Percentiles rank a stretch among this genome's conserved stretches.
Conservation (phyloP, 2,329 filamentous ascomycete species). For the Colletotrichum sp. region DNA sequence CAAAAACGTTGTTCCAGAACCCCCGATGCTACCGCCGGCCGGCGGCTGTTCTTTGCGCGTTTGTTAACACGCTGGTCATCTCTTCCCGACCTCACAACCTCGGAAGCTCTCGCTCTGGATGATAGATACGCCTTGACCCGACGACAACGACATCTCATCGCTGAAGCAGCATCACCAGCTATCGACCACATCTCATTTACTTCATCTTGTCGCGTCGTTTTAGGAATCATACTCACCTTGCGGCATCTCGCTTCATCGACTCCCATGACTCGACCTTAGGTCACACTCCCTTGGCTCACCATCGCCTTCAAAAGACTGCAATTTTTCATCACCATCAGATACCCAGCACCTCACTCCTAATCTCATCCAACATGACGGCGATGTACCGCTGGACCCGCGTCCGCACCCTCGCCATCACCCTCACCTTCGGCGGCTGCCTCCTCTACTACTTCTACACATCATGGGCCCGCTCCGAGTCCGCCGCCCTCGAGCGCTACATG, state of each 20-base stretch:
- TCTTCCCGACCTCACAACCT: not conserved
- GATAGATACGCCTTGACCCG: not conserved
- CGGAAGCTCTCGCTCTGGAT: not conserved
- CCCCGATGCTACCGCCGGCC: not conserved
- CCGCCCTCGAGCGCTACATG: constrained; percentile 35
- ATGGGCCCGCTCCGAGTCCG: not conserved
- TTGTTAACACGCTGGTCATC: not conserved
- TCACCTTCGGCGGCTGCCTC: not conserved
- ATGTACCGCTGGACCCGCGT: constrained; percentile 13
- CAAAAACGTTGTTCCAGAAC: not conserved
- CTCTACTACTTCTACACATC: constrained; percentile 1
- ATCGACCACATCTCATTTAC: not conserved
- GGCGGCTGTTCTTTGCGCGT: not conserved
- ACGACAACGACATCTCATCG: not conserved
- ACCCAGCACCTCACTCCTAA: not conserved
- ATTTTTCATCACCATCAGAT: not conserved
- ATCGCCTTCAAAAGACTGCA: not conserved
- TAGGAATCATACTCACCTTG: not conserved
- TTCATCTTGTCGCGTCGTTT: not conserved
- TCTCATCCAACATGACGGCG: not conserved
- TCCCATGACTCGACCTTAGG: not conserved
- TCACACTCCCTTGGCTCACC: not conserved
- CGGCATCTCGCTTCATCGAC: not conserved
- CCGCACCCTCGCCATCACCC: not conserved
- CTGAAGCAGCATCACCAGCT: not conserved